Percentiles rank a stretch among this genome's conserved stretches.
These are phyloP conservation scores for Verticillium nonalfalfae DNA, from an alignment of 2,329 filamentous ascomycete genomes.

Conservation along the genomic window DNA sequence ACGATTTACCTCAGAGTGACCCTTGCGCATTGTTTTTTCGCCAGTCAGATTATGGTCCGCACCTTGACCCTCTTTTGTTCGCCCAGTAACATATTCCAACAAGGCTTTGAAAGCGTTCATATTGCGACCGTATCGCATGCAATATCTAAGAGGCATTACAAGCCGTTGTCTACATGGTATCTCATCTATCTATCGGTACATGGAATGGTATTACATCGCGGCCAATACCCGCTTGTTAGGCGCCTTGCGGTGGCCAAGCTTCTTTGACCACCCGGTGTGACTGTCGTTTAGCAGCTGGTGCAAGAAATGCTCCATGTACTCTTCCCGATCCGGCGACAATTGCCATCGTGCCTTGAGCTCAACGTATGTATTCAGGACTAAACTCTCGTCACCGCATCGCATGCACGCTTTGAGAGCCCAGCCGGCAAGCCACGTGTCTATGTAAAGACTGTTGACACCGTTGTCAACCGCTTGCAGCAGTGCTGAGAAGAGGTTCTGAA, in stretches of 20 bases:
- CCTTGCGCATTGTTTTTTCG: too few species aligned
- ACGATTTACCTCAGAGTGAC: too few species aligned
- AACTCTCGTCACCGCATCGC: constrained; percentile 45
- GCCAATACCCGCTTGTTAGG: background rate
- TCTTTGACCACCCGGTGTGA: background rate
- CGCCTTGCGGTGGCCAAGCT: background rate
- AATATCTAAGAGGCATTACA: background rate
- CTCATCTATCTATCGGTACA: constrained; percentile 1
- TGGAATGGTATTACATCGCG: background rate
- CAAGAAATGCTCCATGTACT: constrained; percentile 41
- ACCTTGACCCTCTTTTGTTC: too few species aligned
- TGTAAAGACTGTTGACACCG: constrained; percentile 34
- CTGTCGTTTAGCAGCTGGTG: constrained; percentile 29
- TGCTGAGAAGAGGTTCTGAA: constrained; percentile 62
- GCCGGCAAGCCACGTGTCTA: constrained; percentile 55
- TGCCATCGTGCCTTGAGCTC: constrained; percentile 41
- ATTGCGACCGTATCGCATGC: background rate
- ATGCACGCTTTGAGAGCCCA: constrained; percentile 59
- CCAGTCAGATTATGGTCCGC: too few species aligned
- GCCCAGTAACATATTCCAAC: too few species aligned
- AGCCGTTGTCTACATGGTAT: background rate
- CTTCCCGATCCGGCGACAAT: constrained; percentile 28
- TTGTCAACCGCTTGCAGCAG: constrained; percentile 51
- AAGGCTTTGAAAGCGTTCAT: background rate
- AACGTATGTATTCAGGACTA: constrained; percentile 49